Percentiles rank a stretch among this genome's conserved stretches.
Conservation (phyloP, 768 basidiomycete genomes). For the Harrya chromipes region DNA sequence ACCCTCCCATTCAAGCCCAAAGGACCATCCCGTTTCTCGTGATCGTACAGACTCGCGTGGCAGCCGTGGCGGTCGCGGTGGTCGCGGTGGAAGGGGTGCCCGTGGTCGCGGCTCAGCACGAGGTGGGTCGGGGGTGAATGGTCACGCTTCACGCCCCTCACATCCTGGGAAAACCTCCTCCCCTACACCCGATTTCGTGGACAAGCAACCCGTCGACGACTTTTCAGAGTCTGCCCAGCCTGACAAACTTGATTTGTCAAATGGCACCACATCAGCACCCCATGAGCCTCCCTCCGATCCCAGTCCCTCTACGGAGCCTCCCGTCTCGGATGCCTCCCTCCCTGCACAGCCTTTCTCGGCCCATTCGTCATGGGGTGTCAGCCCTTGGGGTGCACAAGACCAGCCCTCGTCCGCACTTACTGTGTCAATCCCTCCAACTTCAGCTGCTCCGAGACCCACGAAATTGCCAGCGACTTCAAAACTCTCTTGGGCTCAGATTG, state of each 20-base stretch:
- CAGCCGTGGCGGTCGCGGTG: constrained; percentile 57
- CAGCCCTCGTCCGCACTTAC: constrained; percentile 33
- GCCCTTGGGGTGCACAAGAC: constrained; percentile 34
- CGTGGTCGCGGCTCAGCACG: constrained; percentile 42
- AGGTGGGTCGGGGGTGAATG: constrained; percentile 33
- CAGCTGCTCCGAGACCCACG: constrained; percentile 25
- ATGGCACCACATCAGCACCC: constrained; percentile 7
- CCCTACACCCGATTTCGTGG: constrained; percentile 35
- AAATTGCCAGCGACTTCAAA: constrained; percentile 73
- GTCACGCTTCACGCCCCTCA: constrained; percentile 28
- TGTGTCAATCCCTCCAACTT: constrained; percentile 21
- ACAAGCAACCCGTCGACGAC: constrained; percentile 23
- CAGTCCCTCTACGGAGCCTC: constrained; percentile 12
- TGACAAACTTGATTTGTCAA: constrained; percentile 16
- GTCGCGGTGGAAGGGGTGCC: constrained; percentile 50
- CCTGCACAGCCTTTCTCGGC: constrained; percentile 24
- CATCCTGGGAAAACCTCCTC: constrained; percentile 28
- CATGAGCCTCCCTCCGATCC: constrained; percentile 18
- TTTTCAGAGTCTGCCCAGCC: constrained; percentile 7
- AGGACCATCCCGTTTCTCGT: constrained; percentile 37
- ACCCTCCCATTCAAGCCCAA: constrained; percentile 41
- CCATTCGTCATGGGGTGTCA: constrained; percentile 34
- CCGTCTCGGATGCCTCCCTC: constrained; percentile 8
- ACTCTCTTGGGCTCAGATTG: constrained; percentile 84
- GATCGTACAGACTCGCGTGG: constrained; percentile 49